A percentile compares a stretch with the other conserved stretches of the same genome.
Evolutionary conservation across 2,329 filamentous ascomycete species (phyloP).

Genomic region (Fusarium buxicola): DNA sequence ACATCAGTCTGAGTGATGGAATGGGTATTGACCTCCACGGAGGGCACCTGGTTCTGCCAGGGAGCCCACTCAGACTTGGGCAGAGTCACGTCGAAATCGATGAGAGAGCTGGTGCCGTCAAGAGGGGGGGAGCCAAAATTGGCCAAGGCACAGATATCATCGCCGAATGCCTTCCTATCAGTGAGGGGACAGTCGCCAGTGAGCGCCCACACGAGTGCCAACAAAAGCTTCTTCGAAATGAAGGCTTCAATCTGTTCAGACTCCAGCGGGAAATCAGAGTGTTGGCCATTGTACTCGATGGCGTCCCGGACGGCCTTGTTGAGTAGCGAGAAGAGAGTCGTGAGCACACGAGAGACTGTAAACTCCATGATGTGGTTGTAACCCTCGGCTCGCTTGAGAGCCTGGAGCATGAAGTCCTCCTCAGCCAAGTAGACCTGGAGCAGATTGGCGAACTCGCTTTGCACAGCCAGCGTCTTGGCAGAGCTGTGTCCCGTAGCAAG

Average conservation of each 20-base stretch:
- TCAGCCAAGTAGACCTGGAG: conserved; percentile 79
- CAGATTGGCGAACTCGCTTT: conserved; percentile 82
- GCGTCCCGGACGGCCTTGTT: conserved; percentile 94
- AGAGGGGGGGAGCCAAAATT: conserved; percentile 87
- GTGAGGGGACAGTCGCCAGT: conserved; percentile 91
- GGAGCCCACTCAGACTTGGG: conserved; percentile 89
- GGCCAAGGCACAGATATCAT: conserved; percentile 83
- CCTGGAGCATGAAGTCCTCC: conserved; percentile 84
- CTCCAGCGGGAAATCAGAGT: conserved; percentile 93
- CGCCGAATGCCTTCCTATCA: conserved; percentile 90
- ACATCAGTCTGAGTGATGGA: conserved; percentile 98
- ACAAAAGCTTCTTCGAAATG: conserved; percentile 90
- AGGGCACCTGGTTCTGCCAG: conserved; percentile 96
- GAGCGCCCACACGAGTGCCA: conserved; percentile 94
- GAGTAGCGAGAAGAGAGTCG: conserved; percentile 92
- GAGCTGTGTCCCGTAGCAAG: conserved; percentile 80
- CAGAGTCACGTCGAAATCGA: conserved; percentile 92
- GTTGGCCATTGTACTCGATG: conserved; percentile 95
- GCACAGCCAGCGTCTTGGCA: conserved; percentile 81
- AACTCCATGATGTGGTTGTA: conserved; percentile 99
- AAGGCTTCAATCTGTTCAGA: conserved; percentile 90
- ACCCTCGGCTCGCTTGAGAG: conserved; percentile 78
- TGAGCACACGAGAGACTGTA: conserved; percentile 88
- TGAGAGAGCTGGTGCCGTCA: conserved; percentile 83
- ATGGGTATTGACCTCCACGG: conserved; percentile 97